A percentile compares a stretch with the other conserved stretches of the same genome.
These are phyloP conservation scores for Lactifluus hygrophoroides DNA, from an alignment of 768 basidiomycete species.

Conservation along the genomic window DNA sequence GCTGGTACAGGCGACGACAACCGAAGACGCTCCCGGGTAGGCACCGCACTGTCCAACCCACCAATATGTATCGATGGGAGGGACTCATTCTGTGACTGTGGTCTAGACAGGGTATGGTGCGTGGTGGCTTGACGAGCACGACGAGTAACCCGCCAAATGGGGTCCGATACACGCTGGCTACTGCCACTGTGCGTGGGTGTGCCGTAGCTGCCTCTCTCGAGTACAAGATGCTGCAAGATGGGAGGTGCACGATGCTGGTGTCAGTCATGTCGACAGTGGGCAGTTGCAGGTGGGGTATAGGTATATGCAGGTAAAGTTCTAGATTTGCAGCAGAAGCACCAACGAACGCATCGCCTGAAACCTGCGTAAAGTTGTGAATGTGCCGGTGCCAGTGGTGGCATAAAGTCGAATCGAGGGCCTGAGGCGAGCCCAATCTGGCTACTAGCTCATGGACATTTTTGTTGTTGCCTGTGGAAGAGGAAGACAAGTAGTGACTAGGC, in stretches of 20 bases:
- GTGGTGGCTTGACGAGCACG: background rate
- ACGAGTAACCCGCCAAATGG: background rate
- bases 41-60: background rate
- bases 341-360: background rate
- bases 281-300: background rate
- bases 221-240: background rate
- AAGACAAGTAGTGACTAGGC: background rate
- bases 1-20: background rate
- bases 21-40: background rate
- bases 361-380: background rate
- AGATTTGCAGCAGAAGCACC: background rate
- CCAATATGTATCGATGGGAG: background rate
- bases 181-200: background rate
- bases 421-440: background rate
- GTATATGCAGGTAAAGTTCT: background rate
- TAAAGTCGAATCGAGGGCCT: background rate
- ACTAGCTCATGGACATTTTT: background rate
- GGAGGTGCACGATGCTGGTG: conserved; percentile 11
- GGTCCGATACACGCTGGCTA: background rate
- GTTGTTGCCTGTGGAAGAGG: background rate
- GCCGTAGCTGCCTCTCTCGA: background rate
- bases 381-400: background rate
- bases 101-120: background rate
- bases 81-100: background rate
- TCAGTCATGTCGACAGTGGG: background rate